Evolutionary conservation across 1,139 yeast species (phyloP).

Genomic region (Yamadazyma aaseri): DNA sequence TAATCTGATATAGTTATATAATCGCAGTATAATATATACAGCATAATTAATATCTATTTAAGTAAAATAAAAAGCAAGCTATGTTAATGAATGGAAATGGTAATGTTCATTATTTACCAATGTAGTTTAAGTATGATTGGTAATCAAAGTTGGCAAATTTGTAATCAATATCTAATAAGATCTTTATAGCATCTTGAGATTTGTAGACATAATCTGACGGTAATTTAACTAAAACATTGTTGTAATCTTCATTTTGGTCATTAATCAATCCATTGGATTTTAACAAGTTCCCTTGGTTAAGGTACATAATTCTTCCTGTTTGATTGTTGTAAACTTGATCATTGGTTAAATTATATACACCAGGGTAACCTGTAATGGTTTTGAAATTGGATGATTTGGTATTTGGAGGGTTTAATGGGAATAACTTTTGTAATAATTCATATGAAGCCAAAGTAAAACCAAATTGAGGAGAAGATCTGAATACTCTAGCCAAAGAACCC

Average conservation of each 20-base stretch:
- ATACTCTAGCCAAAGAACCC: conserved; percentile 93
- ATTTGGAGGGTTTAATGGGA: conserved; percentile 48
- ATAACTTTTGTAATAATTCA: conserved; percentile 64
- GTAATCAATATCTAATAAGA: conserved; percentile 61
- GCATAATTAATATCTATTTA: no score
- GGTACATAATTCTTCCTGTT: conserved; percentile 37
- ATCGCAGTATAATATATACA: no score
- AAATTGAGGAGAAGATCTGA: conserved; percentile 96
- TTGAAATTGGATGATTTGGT: conserved; percentile 47
- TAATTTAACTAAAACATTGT: conserved; percentile 40
- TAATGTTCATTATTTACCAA: conserved; percentile 25
- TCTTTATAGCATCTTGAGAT: conserved; percentile 60
- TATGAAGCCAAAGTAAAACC: conserved; percentile 97
- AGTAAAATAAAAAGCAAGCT: no score
- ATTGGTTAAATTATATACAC: conserved; percentile 46
- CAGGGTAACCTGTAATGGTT: conserved; percentile 48
- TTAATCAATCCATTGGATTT: conserved; percentile 21
- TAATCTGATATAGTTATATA: no score
- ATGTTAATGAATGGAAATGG: no score
- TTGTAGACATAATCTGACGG: conserved; percentile 56
- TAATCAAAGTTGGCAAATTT: conserved; percentile 59
- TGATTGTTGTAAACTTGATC: conserved; percentile 46
- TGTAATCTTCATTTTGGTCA: conserved; percentile 19
- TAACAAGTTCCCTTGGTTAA: conserved; percentile 34
- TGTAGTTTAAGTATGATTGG: conserved; percentile 50